phyloP scores from a whole-genome alignment of 306 rosid genomes.

The Trifolium repens region DNA sequence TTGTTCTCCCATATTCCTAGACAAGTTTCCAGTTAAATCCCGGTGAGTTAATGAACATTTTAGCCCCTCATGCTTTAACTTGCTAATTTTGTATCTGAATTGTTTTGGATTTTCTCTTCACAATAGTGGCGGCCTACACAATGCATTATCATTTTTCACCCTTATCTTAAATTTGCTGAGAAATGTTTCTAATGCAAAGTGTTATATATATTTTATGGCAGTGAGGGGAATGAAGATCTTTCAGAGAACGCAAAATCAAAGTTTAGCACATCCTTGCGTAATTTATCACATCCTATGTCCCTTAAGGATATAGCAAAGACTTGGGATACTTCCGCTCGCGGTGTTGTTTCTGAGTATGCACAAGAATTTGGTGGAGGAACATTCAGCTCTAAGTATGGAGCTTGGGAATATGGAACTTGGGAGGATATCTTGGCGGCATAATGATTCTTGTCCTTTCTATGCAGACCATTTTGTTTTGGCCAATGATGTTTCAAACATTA shows the following conservation, averaged over 20 bases:
- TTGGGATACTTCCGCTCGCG: constrained; percentile 87
- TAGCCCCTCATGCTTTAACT: constrained; percentile 10
- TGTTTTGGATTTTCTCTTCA: constrained; percentile 5
- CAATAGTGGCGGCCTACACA: constrained; percentile 12
- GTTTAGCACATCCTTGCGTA: constrained; percentile 77
- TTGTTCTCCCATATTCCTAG: constrained; percentile 84
- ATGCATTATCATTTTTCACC: neutral
- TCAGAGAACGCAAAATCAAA: constrained; percentile 75
- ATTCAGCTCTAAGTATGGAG: constrained; percentile 88
- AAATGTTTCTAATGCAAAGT: constrained; percentile 31
- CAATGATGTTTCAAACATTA: constrained; percentile 13
- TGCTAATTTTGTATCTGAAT: neutral
- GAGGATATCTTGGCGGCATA: constrained; percentile 68
- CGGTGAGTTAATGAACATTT: constrained; percentile 57
- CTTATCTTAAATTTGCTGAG: neutral
- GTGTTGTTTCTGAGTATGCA: constrained; percentile 75
- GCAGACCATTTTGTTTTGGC: constrained; percentile 29
- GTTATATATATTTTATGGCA: constrained; percentile 39
- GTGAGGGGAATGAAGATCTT: constrained; percentile 82
- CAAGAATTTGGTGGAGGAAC: constrained; percentile 92
- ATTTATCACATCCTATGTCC: constrained; percentile 85
- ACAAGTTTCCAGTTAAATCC: constrained; percentile 81
- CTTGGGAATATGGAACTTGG: constrained; percentile 85
- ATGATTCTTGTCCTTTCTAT: constrained; percentile 26
- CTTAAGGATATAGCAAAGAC: constrained; percentile 75